Evolutionary conservation across 345 rosid genomes (phyloP).

Genomic region (Fremontodendron californicum): DNA sequence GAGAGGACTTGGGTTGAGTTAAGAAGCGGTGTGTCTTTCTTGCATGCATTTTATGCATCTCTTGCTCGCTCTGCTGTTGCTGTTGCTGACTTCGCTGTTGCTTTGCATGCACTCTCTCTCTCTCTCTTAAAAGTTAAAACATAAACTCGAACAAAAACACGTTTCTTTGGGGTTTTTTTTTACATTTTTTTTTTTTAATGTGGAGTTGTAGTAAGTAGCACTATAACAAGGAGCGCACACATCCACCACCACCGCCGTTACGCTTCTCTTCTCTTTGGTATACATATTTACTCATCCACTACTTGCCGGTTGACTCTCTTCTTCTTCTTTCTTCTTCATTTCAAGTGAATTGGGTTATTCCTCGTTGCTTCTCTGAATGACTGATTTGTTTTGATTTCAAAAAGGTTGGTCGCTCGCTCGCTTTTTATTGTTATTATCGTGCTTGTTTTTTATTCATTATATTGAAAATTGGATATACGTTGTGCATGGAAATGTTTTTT

Average conservation of each 20-base stretch:
- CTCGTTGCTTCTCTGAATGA: not conserved
- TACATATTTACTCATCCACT: not conserved
- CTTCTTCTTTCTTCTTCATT: not conserved
- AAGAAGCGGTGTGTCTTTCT: conserved; percentile 49
- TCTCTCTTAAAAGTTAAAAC: conserved; percentile 22
- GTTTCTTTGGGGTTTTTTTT: too few relatives aligned
- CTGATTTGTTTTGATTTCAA: conserved; percentile 13
- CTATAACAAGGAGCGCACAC: too few relatives aligned
- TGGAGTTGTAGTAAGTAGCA: not conserved
- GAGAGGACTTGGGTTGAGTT: conserved; percentile 16
- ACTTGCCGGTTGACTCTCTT: conserved; percentile 14
- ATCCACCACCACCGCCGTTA: not conserved
- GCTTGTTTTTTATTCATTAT: not conserved
- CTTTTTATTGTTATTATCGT: not conserved
- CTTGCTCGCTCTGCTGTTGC: conserved; percentile 19
- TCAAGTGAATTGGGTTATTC: not conserved
- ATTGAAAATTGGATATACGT: not conserved
- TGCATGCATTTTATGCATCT: conserved; percentile 82
- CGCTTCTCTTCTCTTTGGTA: conserved; percentile 2
- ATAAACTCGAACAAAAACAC: too few relatives aligned
- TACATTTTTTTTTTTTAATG: not conserved
- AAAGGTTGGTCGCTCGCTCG: conserved; percentile 6
- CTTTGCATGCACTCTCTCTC: conserved; percentile 53
- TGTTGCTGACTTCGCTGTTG: conserved; percentile 37
- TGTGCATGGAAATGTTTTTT: conserved; percentile 14